Base-by-base conservation (phyloP, 2,329 filamentous ascomycete species). In the Tolypocladium amazonense region DNA sequence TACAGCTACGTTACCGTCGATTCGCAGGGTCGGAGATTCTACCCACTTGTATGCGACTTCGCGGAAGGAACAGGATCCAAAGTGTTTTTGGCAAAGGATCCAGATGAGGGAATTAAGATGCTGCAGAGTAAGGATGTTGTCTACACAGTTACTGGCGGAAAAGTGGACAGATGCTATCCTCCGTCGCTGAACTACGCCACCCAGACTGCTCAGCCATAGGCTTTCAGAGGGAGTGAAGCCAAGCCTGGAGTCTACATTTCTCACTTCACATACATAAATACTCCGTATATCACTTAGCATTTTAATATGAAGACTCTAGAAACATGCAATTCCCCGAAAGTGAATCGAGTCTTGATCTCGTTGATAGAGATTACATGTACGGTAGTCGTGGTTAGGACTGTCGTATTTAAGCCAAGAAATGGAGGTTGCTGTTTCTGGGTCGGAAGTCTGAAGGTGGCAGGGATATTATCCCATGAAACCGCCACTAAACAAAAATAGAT, bases 21-120 rank as follows among this genome's bases (percentile, higher is more conserved):
- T 30, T 56, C 63, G 1, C 43, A 59, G n/a, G 59, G 61, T 5
- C 56, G 67, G 8, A 56, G 69, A 18, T 69, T 69, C 53, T 71
- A 68, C 58, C 68, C 68, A 4, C 59, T 67, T 2, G 65, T 71
- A 18, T 73, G 72, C 53, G 65, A 69, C 27, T 73, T 65, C 58
- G 58, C 50, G 2, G 62, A 65, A 52, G 54, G 41, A 15, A 61
- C 53, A 2, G 60, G 62, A 15, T 62, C 68, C 14, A 69, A 67
- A 57, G 52, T 71, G 0, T 72, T 73, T 58, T 52, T 73, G 20
- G 67, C 63, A 1, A 62, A 58, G 23, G 68, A 71, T 58, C 58
- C 66, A 1, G 66, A 60, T 5, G 58, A 60, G 18, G 68, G 65
- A 1, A 59, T 66, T 18, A 61, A 60, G 25, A 66, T 62, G 27